Evolutionary conservation across 768 basidiomycete genomes (phyloP).

Genomic region (Tylopilus vinaceipallidus): DNA sequence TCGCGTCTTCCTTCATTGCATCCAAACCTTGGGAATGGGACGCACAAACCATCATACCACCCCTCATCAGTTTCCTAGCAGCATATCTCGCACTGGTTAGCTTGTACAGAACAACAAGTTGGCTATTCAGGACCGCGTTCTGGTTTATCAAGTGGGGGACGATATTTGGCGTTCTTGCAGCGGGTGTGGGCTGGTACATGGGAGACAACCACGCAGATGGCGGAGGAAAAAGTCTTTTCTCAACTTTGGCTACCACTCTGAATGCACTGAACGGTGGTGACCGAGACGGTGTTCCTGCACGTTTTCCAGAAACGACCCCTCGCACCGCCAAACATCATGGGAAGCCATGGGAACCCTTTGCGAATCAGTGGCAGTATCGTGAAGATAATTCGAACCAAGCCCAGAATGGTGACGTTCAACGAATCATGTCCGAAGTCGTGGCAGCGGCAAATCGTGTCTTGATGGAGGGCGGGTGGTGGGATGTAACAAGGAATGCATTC

Average conservation of each 20-base stretch:
- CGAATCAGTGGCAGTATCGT: slow-evolving; percentile 55
- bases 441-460: slow-evolving; percentile 31
- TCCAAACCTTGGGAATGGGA: slow-evolving; percentile 63
- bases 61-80: slow-evolving; percentile 66
- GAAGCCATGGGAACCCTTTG: slow-evolving; percentile 68
- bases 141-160: slow-evolving; percentile 80
- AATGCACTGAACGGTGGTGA: slow-evolving; percentile 41
- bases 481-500: slow-evolving; percentile 32
- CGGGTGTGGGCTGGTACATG: slow-evolving; percentile 53
- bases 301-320: slow-evolving; percentile 16
- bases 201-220: slow-evolving; percentile 38
- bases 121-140: slow-evolving; percentile 63
- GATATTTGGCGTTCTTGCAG: slow-evolving; percentile 54
- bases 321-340: slow-evolving; percentile 30
- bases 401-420: slow-evolving; percentile 39
- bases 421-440: slow-evolving; percentile 46
- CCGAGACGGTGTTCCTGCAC: slow-evolving; percentile 29
- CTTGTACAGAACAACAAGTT: slow-evolving; percentile 75
- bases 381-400: slow-evolving; percentile 17
- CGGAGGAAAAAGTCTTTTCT: slow-evolving; percentile 33
- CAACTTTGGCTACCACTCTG: slow-evolving; percentile 41
- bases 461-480: slow-evolving; percentile 40
- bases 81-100: slow-evolving; percentile 77
- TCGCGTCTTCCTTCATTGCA: slow-evolving; percentile 47
- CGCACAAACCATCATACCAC: slow-evolving; percentile 65